Evolutionary conservation across 2,329 filamentous ascomycete species (phyloP).

Genomic region (Penicillium rolfsii): DNA sequence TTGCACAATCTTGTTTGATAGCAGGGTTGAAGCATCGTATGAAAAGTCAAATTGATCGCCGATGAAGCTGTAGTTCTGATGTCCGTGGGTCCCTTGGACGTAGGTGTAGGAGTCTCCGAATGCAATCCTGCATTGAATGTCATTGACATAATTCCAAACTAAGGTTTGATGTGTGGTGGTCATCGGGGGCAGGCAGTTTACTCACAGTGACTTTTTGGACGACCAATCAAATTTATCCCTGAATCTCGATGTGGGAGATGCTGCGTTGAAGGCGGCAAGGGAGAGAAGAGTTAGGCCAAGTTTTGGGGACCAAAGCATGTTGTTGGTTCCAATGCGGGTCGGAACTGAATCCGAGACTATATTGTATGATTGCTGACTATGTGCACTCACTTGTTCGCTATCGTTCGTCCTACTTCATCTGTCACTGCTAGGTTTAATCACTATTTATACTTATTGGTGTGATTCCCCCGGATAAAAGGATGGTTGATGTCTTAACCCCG

Average conservation of each 20-base stretch:
- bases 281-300: constrained; percentile 1
- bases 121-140: constrained; percentile 26
- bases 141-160: background rate
- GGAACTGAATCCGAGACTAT: no score
- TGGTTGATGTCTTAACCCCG: constrained; percentile 13
- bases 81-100: constrained; percentile 57
- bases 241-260: constrained; percentile 13
- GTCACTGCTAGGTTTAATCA: background rate
- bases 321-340: background rate
- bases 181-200: background rate
- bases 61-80: constrained; percentile 58
- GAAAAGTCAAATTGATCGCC: constrained; percentile 55
- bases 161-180: background rate
- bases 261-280: background rate
- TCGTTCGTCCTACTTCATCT: background rate
- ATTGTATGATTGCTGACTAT: background rate
- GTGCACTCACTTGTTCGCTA: background rate
- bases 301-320: constrained; percentile 3
- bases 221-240: constrained; percentile 23
- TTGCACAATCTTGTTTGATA: constrained; percentile 56
- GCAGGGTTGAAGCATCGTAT: constrained; percentile 50
- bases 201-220: constrained; percentile 21
- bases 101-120: constrained; percentile 48
- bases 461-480: background rate
- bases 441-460: background rate